These are phyloP conservation scores for Batkoa obscura DNA, from an alignment of 371 early-diverging fungal species.

Conservation along the genomic window DNA sequence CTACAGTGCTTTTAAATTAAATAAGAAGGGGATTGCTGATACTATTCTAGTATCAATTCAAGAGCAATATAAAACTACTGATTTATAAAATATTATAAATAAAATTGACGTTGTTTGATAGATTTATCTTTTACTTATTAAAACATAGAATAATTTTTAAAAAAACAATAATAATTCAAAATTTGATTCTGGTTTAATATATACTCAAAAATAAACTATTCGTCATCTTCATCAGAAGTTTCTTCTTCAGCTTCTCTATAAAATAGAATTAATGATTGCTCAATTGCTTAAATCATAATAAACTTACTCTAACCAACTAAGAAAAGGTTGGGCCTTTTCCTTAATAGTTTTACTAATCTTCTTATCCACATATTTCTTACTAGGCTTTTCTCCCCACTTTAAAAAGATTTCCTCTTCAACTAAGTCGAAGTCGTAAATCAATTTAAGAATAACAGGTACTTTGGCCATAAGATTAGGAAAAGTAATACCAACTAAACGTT, in stretches of 20 bases:
- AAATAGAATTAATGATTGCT: background rate
- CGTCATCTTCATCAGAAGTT: slow-evolving; percentile 11
- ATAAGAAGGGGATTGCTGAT: too few species aligned
- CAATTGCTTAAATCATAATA: background rate
- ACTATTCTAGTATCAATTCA: too few species aligned
- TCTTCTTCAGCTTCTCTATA: slow-evolving; percentile 11
- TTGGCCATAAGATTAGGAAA: slow-evolving; percentile 50
- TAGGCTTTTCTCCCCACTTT: slow-evolving; percentile 77
- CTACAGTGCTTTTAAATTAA: too few species aligned
- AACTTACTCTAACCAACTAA: slow-evolving; percentile 69
- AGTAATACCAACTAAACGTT: slow-evolving; percentile 55
- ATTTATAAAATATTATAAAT: too few species aligned
- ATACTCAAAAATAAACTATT: too few species aligned
- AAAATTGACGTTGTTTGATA: too few species aligned
- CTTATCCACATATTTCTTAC: slow-evolving; percentile 75
- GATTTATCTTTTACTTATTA: too few species aligned
- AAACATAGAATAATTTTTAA: too few species aligned
- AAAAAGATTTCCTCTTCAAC: slow-evolving; percentile 77
- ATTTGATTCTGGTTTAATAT: too few species aligned
- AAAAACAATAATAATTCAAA: too few species aligned
- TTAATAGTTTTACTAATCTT: slow-evolving; percentile 55
- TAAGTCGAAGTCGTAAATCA: slow-evolving; percentile 74
- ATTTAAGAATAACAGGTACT: slow-evolving; percentile 63
- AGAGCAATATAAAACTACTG: too few species aligned
- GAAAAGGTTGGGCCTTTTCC: slow-evolving; percentile 69